phyloP scores from a whole-genome alignment of 768 basidiomycete genomes.

The Agaricus subrufescens region DNA sequence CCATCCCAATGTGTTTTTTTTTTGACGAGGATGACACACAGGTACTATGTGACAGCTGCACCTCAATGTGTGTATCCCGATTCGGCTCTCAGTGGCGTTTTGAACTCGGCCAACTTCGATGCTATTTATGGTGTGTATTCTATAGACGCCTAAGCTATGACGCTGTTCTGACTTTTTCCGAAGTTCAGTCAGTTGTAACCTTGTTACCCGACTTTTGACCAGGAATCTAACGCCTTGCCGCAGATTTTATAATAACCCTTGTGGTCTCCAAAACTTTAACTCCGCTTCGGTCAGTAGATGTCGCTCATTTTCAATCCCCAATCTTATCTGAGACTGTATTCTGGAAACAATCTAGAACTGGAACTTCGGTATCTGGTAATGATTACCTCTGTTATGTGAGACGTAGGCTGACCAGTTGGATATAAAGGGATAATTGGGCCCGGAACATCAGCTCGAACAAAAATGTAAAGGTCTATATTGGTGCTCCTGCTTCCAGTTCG shows the following conservation, averaged over 20 bases:
- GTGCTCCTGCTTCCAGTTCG: conserved; percentile 52
- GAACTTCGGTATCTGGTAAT: conserved; percentile 57
- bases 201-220: background rate
- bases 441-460: conserved; percentile 51
- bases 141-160: background rate
- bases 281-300: conserved; percentile 40
- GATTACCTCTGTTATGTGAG: background rate
- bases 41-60: conserved; percentile 64
- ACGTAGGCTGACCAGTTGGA: background rate
- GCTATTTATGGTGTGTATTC: conserved; percentile 51
- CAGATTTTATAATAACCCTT: conserved; percentile 56
- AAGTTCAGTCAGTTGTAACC: conserved; percentile 29
- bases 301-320: background rate
- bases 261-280: conserved; percentile 44
- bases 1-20: background rate
- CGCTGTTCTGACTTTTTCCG: conserved; percentile 1
- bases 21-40: conserved; percentile 15
- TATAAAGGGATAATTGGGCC: conserved; percentile 60
- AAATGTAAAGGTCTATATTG: conserved; percentile 62
- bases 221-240: conserved; percentile 11
- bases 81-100: conserved; percentile 49
- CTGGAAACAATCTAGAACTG: conserved; percentile 38
- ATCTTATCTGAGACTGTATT: background rate
- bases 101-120: conserved; percentile 62
- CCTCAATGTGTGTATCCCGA: conserved; percentile 72